phyloP scores from a whole-genome alignment of 768 basidiomycete species.

The Mycena alexandri region DNA sequence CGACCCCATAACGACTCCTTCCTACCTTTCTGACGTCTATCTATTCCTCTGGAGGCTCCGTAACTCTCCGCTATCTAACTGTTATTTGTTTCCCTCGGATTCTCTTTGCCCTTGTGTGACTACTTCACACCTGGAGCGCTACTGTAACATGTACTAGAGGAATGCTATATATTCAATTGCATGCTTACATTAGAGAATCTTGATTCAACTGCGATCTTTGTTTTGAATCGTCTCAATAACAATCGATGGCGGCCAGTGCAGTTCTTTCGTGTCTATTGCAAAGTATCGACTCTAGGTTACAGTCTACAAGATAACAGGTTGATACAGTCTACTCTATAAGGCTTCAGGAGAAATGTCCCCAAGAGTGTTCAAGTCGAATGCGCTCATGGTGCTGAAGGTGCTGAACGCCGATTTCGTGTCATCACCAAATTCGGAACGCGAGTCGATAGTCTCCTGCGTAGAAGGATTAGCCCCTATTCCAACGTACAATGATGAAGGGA shows the following conservation, averaged over 20 bases:
- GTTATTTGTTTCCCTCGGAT: constrained; percentile 47
- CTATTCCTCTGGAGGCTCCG: constrained; percentile 33
- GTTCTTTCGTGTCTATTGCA: constrained; percentile 32
- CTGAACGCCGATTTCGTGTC: constrained; percentile 74
- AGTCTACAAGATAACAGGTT: constrained; percentile 4
- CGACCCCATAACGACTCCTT: constrained; percentile 32
- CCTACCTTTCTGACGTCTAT: constrained; percentile 36
- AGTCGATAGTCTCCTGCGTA: constrained; percentile 78
- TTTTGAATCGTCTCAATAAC: neutral
- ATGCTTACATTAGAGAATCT: constrained; percentile 26
- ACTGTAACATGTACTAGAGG: constrained; percentile 48
- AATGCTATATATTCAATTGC: constrained; percentile 40
- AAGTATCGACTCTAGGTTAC: constrained; percentile 21
- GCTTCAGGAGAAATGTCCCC: constrained; percentile 82
- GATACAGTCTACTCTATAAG: constrained; percentile 52
- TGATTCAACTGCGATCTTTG: too few species aligned
- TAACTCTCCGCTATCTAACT: constrained; percentile 41
- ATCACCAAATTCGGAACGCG: constrained; percentile 80
- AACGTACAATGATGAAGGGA: constrained; percentile 4
- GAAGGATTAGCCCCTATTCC: constrained; percentile 21
- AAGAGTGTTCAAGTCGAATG: constrained; percentile 66
- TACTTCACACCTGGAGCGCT: constrained; percentile 50
- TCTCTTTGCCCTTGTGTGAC: constrained; percentile 40
- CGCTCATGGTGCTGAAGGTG: constrained; percentile 71
- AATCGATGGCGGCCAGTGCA: neutral